Percentiles rank a stretch among this genome's conserved stretches.
phyloP scores from a whole-genome alignment of 2,329 filamentous ascomycete genomes.

The Capronia coronata region DNA sequence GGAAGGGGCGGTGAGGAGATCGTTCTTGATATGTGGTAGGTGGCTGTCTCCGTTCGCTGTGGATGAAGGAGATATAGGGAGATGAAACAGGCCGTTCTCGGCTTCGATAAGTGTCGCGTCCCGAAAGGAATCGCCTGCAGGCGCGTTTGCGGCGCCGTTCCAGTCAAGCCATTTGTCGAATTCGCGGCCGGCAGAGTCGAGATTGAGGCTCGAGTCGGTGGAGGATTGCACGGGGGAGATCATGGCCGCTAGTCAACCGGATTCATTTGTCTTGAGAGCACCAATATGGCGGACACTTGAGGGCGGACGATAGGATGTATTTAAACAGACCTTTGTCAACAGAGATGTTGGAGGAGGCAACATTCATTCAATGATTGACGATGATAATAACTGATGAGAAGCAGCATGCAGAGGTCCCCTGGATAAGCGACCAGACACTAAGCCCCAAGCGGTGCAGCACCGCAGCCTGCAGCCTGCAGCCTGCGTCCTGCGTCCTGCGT shows the following conservation, averaged over 20 bases:
- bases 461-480: background rate
- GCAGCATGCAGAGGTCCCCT: background rate
- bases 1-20: constrained; percentile 26
- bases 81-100: constrained; percentile 1
- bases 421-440: background rate
- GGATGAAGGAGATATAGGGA: constrained; percentile 28
- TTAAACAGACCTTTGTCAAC: background rate
- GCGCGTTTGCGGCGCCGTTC: constrained; percentile 19
- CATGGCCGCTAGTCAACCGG: background rate
- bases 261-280: background rate
- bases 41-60: constrained; percentile 24
- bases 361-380: background rate
- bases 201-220: constrained; percentile 16
- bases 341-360: background rate
- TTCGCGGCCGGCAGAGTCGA: constrained; percentile 24
- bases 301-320: background rate
- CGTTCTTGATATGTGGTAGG: constrained; percentile 11
- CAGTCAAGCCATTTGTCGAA: constrained; percentile 29
- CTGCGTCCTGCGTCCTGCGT: background rate
- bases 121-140: constrained; percentile 1
- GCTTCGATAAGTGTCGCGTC: constrained; percentile 9
- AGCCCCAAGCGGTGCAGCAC: background rate
- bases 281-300: background rate
- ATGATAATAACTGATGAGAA: background rate
- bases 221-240: constrained; percentile 7